phyloP scores from a whole-genome alignment of 1,284 basidiomycete species.

The Amylostereum areolatum region DNA sequence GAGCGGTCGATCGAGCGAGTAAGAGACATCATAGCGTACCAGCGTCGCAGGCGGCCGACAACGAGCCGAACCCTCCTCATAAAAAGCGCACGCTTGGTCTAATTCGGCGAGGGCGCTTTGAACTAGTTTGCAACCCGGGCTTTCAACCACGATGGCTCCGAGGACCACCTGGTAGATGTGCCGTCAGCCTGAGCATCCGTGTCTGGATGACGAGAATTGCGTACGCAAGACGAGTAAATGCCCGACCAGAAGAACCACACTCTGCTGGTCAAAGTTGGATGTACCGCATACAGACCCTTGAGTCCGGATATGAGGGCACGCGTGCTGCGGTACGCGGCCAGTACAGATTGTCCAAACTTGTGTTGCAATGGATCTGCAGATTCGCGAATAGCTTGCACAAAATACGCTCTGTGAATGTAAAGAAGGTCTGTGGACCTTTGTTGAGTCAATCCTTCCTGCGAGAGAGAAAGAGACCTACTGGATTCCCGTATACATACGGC shows the following conservation, averaged over 20 bases:
- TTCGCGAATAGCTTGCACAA: slow-evolving; percentile 37
- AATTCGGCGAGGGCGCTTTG: slow-evolving; percentile 33
- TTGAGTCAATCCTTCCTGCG: background rate
- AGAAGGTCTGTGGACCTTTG: slow-evolving; percentile 32
- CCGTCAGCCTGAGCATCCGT: background rate
- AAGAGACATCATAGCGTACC: slow-evolving; percentile 21
- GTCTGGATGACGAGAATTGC: slow-evolving; percentile 11
- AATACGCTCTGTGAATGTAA: slow-evolving; percentile 47
- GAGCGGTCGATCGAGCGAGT: background rate
- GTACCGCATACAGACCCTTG: slow-evolving; percentile 29
- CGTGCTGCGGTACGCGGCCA: slow-evolving; percentile 39
- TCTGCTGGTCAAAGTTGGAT: slow-evolving; percentile 27
- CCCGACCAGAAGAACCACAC: slow-evolving; percentile 51
- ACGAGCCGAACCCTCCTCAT: slow-evolving; percentile 32
- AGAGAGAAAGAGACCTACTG: slow-evolving; percentile 27
- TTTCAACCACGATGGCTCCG: slow-evolving; percentile 40
- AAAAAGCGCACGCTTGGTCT: slow-evolving; percentile 32
- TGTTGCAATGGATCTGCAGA: slow-evolving; percentile 30
- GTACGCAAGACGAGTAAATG: slow-evolving; percentile 43
- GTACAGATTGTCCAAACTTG: slow-evolving; percentile 40
- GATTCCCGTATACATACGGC: slow-evolving; percentile 34
- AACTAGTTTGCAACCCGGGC: slow-evolving; percentile 37
- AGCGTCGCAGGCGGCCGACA: slow-evolving; percentile 34
- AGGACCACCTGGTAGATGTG: slow-evolving; percentile 32
- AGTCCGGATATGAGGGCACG: slow-evolving; percentile 35